Conservation (phyloP, 2,329 filamentous ascomycete species). For the Aureobasidium pullulans region DNA sequence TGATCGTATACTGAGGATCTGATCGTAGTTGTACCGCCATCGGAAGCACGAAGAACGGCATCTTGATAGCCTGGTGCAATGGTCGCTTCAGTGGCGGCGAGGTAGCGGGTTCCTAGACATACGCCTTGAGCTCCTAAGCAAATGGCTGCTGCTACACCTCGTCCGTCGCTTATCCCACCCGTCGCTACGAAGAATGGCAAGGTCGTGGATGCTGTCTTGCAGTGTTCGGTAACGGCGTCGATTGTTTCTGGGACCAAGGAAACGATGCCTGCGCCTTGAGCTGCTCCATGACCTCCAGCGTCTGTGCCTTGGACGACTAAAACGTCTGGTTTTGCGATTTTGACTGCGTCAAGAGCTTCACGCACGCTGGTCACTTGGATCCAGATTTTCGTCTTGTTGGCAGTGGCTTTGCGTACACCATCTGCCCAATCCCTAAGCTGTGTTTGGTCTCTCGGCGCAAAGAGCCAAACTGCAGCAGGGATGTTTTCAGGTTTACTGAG, state of each 20-base stretch:
- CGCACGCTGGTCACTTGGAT: constrained; percentile 55
- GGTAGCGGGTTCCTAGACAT: constrained; percentile 57
- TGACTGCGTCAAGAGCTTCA: constrained; percentile 44
- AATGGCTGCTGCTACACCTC: constrained; percentile 47
- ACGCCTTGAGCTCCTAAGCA: constrained; percentile 46
- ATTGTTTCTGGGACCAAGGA: constrained; percentile 52
- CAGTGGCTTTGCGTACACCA: constrained; percentile 25
- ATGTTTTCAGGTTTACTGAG: constrained; percentile 40
- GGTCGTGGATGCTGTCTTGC: constrained; percentile 16
- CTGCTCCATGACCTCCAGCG: constrained; percentile 58
- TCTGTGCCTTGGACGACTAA: constrained; percentile 57
- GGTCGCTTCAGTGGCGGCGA: constrained; percentile 43
- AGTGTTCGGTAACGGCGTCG: constrained; percentile 33
- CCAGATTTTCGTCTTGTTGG: constrained; percentile 42
- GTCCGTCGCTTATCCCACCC: constrained; percentile 50
- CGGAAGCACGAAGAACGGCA: constrained; percentile 38
- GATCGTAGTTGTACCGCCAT: constrained; percentile 46
- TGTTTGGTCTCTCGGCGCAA: constrained; percentile 46
- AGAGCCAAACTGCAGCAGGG: constrained; percentile 60
- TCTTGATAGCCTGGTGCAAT: constrained; percentile 39
- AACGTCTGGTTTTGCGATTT: constrained; percentile 45
- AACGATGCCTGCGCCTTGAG: constrained; percentile 47
- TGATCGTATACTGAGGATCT: constrained; percentile 46
- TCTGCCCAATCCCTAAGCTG: constrained; percentile 29
- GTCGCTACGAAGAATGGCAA: constrained; percentile 41